A percentile compares a stretch with the other conserved stretches of the same genome.
Evolutionary conservation across 257 asterid species (phyloP).

Genomic region (Solanum medicagineum): DNA sequence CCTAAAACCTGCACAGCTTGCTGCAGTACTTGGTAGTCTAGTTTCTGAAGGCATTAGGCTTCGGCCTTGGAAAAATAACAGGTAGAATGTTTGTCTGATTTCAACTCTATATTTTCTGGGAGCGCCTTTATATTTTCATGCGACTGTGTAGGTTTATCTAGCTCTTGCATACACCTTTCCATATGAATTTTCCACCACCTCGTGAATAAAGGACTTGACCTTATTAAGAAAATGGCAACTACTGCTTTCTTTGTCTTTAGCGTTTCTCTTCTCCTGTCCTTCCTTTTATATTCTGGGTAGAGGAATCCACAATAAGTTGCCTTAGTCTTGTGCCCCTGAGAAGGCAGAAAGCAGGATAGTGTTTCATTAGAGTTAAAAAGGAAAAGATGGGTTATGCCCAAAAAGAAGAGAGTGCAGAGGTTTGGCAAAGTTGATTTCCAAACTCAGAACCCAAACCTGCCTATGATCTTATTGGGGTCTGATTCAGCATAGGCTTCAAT

Average conservation of each 20-base stretch:
- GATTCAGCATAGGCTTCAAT: neutral
- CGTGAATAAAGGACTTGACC: neutral
- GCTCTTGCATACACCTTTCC: neutral
- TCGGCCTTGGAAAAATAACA: conserved; percentile 83
- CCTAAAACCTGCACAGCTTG: conserved; percentile 94
- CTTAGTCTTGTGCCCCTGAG: neutral
- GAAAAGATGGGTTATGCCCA: neutral
- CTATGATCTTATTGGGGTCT: neutral
- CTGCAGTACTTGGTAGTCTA: conserved; percentile 84
- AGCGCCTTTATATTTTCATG: neutral
- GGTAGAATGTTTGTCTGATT: conserved; percentile 22
- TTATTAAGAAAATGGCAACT: neutral
- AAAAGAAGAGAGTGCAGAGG: neutral
- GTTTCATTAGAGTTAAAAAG: neutral
- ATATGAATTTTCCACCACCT: neutral
- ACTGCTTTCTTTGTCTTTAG: neutral
- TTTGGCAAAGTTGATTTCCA: neutral
- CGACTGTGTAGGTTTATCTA: neutral
- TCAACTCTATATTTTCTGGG: neutral
- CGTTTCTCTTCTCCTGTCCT: neutral
- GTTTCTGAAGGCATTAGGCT: conserved; percentile 93
- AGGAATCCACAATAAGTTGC: neutral
- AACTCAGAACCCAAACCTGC: neutral
- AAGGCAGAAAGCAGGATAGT: neutral
- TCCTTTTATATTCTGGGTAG: neutral